These are phyloP conservation scores for Cutaneotrichosporon sp. DNA, from an alignment of 1,284 basidiomycete genomes.

Conservation along the genomic window DNA sequence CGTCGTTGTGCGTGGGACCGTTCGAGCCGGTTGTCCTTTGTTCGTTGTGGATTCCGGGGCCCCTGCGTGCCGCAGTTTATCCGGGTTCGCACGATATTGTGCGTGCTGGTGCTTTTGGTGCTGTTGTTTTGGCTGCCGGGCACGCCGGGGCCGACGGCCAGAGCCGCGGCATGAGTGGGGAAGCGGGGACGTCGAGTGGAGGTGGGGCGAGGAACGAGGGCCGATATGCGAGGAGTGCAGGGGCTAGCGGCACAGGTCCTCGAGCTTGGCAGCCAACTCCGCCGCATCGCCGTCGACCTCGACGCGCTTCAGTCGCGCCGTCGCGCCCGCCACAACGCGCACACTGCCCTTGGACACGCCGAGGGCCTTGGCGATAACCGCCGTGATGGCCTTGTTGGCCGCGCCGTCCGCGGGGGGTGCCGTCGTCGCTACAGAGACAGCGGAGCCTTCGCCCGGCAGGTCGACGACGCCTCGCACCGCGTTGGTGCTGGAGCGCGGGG, in stretches of 20 bases:
- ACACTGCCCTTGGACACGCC: neutral
- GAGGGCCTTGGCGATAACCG: neutral
- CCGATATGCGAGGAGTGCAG: neutral
- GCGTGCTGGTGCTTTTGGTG: too few species aligned
- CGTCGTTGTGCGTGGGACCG: neutral
- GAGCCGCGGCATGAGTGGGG: neutral
- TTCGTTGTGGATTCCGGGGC: neutral
- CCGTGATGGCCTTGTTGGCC: constrained; percentile 1
- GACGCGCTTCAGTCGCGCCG: constrained; percentile 1
- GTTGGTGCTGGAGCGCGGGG: neutral
- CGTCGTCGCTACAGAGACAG: neutral
- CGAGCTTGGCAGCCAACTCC: neutral
- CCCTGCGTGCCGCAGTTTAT: neutral
- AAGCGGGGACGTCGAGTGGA: neutral
- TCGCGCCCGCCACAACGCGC: neutral
- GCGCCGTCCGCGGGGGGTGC: neutral
- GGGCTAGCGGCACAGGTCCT: neutral
- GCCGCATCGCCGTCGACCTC: constrained; percentile 1
- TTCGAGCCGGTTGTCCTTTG: neutral
- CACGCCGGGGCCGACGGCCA: too few species aligned
- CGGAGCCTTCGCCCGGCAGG: neutral
- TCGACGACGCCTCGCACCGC: constrained; percentile 1
- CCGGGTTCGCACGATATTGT: neutral
- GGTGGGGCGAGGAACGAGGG: neutral
- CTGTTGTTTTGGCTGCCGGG: neutral